Percentiles rank a stretch among this genome's conserved stretches.
phyloP scores from a whole-genome alignment of 768 basidiomycete genomes.

The Hericium rajendrae region DNA sequence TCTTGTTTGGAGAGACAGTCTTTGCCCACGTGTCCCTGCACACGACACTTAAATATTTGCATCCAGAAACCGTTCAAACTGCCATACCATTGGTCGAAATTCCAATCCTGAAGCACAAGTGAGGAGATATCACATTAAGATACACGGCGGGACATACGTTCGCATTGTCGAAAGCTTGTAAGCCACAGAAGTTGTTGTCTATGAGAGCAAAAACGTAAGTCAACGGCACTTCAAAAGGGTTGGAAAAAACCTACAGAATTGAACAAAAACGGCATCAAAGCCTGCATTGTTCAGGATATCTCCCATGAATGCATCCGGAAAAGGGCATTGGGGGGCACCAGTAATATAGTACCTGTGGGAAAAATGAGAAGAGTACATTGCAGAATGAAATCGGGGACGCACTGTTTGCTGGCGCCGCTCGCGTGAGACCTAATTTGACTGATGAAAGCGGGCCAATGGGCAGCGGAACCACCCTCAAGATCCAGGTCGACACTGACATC shows the following conservation, averaged over 20 bases:
- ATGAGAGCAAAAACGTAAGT: neutral
- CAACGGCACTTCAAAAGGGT: neutral
- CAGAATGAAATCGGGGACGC: conserved; percentile 7
- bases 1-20: conserved; percentile 43
- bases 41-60: neutral
- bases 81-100: conserved; percentile 43
- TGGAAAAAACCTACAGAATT: conserved; percentile 39
- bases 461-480: conserved; percentile 53
- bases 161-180: conserved; percentile 35
- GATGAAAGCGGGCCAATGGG: conserved; percentile 26
- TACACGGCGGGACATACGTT: conserved; percentile 22
- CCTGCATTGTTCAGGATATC: conserved; percentile 47
- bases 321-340: conserved; percentile 59
- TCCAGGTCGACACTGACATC: conserved; percentile 48
- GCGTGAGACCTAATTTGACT: conserved; percentile 44
- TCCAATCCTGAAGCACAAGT: conserved; percentile 30
- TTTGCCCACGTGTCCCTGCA: conserved; percentile 61
- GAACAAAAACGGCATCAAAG: conserved; percentile 70
- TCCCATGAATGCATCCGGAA: conserved; percentile 54
- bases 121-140: neutral
- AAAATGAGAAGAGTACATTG: neutral
- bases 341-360: conserved; percentile 50
- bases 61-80: neutral
- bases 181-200: conserved; percentile 52
- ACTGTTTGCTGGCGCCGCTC: conserved; percentile 45